A percentile compares a stretch with the other conserved stretches of the same genome.
Evolutionary conservation across 2,329 filamentous ascomycete genomes (phyloP).

Genomic region (Gliomastix tumulicola): DNA sequence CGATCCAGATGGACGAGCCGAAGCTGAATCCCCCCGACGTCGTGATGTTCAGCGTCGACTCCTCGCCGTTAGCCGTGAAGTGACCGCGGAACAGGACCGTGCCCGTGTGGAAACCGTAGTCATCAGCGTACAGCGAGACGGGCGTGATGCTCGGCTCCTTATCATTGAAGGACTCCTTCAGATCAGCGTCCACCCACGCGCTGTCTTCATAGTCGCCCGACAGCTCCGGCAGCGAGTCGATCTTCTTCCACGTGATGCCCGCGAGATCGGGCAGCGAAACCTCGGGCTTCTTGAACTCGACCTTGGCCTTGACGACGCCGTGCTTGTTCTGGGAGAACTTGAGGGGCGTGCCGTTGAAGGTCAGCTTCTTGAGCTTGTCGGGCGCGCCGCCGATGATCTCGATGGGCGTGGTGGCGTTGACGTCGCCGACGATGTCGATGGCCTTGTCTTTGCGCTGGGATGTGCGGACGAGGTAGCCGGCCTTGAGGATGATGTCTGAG

Average conservation of each 20-base stretch:
- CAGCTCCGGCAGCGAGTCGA: slow-evolving; percentile 13
- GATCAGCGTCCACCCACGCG: slow-evolving; percentile 33
- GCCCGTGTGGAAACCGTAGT: slow-evolving; percentile 65
- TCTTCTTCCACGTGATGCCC: slow-evolving; percentile 15
- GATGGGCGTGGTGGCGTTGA: slow-evolving; percentile 11
- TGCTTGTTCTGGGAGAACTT: slow-evolving; percentile 7
- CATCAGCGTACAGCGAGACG: slow-evolving; percentile 54
- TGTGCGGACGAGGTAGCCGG: slow-evolving; percentile 13
- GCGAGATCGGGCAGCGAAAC: slow-evolving; percentile 11
- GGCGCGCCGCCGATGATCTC: slow-evolving; percentile 14
- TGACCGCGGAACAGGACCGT: slow-evolving; percentile 59
- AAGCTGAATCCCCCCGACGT: slow-evolving; percentile 61
- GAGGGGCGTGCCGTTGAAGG: slow-evolving; percentile 9
- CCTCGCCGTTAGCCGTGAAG: slow-evolving; percentile 53
- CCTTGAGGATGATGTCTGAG: slow-evolving; percentile 12
- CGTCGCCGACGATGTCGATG: slow-evolving; percentile 12
- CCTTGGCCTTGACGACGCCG: slow-evolving; percentile 10
- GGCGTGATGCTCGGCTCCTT: slow-evolving; percentile 43
- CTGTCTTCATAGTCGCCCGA: slow-evolving; percentile 22
- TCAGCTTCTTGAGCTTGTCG: slow-evolving; percentile 5
- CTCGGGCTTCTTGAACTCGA: slow-evolving; percentile 8
- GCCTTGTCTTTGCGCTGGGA: slow-evolving; percentile 7
- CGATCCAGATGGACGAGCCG: slow-evolving; percentile 57
- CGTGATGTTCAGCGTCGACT: slow-evolving; percentile 43
- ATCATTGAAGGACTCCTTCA: slow-evolving; percentile 17